These are phyloP conservation scores for Nicotiana undulata DNA, from an alignment of 257 asterid species.

Conservation along the genomic window DNA sequence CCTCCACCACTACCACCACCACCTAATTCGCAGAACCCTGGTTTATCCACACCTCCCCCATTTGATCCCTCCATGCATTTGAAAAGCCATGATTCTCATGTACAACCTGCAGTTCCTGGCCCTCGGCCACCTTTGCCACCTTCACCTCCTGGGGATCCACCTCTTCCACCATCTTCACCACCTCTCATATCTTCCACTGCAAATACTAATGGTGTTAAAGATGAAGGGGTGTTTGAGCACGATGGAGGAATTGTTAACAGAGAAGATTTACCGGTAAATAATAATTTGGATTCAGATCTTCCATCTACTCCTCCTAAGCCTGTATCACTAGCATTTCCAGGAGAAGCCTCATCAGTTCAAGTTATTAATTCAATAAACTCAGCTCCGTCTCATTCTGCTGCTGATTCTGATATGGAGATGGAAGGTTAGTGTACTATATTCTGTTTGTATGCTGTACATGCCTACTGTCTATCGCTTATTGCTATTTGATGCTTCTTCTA, in stretches of 20 bases:
- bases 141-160: slow-evolving; percentile 49
- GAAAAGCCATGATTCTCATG: slow-evolving; percentile 21
- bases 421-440: slow-evolving; percentile 55
- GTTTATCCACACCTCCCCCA: slow-evolving; percentile 23
- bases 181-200: slow-evolving; percentile 21
- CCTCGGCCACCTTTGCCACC: slow-evolving; percentile 47
- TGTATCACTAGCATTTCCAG: slow-evolving; percentile 7
- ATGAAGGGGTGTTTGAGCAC: slow-evolving; percentile 11
- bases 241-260: slow-evolving; percentile 17
- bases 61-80: slow-evolving; percentile 23
- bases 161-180: slow-evolving; percentile 49
- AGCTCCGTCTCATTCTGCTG: slow-evolving; percentile 31
- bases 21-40: slow-evolving; percentile 25
- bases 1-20: slow-evolving; percentile 18
- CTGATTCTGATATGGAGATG: slow-evolving; percentile 92
- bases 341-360: slow-evolving; percentile 4
- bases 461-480: slow-evolving; percentile 11
- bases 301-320: slow-evolving; percentile 27
- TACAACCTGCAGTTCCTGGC: slow-evolving; percentile 20
- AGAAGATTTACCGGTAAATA: slow-evolving; percentile 11
- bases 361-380: slow-evolving; percentile 3
- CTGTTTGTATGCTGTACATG: not conserved
- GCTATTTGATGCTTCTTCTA: slow-evolving; percentile 1
- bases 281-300: slow-evolving; percentile 21
- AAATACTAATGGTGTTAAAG: not conserved